These are phyloP conservation scores for Suhomyces sp. DNA, from an alignment of 805 yeast genomes.

Conservation along the genomic window DNA sequence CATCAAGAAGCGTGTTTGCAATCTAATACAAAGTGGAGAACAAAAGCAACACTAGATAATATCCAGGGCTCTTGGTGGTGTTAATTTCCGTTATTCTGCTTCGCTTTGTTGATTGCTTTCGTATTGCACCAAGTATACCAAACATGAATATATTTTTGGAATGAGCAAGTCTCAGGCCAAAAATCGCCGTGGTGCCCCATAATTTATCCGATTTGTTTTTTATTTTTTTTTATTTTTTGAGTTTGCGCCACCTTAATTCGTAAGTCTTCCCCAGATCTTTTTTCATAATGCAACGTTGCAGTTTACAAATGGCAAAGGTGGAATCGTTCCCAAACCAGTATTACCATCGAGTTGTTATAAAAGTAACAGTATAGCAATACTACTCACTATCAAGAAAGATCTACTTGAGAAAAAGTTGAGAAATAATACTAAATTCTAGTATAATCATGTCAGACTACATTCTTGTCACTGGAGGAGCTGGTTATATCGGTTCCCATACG, in stretches of 20 bases:
- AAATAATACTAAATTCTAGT: background rate
- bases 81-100: background rate
- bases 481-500: constrained; percentile 83
- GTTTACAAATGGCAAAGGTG: background rate
- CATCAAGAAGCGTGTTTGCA: background rate
- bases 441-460: constrained; percentile 31
- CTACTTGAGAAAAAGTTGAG: background rate
- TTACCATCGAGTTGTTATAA: background rate
- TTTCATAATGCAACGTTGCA: background rate
- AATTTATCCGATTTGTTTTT: background rate
- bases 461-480: constrained; percentile 83
- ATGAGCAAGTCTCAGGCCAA: background rate
- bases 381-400: background rate
- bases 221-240: background rate
- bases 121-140: background rate
- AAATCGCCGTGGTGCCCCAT: background rate
- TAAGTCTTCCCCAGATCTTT: background rate
- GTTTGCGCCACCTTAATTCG: background rate
- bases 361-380: background rate
- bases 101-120: background rate
- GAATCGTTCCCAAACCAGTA: background rate
- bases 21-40: background rate
- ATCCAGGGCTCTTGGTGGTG: background rate
- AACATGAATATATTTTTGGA: background rate
- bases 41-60: background rate